Base-by-base conservation (phyloP, 2,329 filamentous ascomycete species). In the Botrytis sinoallii region DNA sequence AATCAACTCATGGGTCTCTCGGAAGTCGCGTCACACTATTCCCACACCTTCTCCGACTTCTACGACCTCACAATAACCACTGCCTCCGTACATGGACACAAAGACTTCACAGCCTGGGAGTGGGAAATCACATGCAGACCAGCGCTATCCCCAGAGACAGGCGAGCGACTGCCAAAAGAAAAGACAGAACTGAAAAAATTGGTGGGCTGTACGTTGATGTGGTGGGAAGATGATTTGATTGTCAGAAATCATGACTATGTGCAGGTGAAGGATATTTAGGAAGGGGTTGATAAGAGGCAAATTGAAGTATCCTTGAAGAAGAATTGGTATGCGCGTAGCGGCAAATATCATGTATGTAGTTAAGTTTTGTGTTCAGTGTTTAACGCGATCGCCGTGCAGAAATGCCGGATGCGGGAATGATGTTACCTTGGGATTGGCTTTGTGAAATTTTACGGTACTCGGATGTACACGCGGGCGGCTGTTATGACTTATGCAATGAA, bases 171-270 rank as follows among this genome's bases (percentile, higher is more conserved):
- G 16, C 12, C 22, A 32, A 46, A 64, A 32, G 57, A 71, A 22
- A 32, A 71, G 1, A 40, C 69, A 18, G 35, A 61, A 32, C 0
- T 38, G 25, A 40, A 38, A 44, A 52, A 52, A 32, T 18, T 71
- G 32, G 44, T 64, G 18, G 69, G 57, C 1, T 64, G 42, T 40
- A 64, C 59, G 5, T 64, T 71, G 55, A 71, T 71, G 69, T 71
- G 69, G 59, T 71, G 69, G 69, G 69, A 64, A 25, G 42, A 52
- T 40, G 57, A 71, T 40, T 55, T 52, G 25, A 71, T 64, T 29
- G 1, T 64, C 9, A 52, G 57, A 18, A 64, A 71, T 52, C 69
- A 71, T 71, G 69, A 71, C 63, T 71, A 71, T 64, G 57, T 71
- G 55, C 69, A 71, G 42, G 1, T 64, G 5, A 71, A 64, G 22